These are phyloP conservation scores for Gossypioides kirkii DNA, from an alignment of 345 rosid genomes.

Conservation along the genomic window DNA sequence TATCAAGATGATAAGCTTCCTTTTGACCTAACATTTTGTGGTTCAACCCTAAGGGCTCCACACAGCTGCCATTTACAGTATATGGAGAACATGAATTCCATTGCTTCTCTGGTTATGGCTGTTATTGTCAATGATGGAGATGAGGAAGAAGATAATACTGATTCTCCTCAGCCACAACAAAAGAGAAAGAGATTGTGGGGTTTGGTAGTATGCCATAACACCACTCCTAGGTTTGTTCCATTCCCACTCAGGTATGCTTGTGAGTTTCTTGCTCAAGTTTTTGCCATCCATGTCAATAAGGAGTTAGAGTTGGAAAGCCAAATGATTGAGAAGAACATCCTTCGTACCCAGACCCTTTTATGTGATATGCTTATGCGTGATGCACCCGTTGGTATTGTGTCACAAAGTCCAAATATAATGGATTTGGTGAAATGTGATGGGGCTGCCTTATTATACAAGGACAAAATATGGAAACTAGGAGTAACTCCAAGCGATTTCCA, in stretches of 20 bases:
- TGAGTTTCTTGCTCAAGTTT: constrained; percentile 91
- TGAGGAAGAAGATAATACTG: constrained; percentile 46
- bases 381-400: constrained; percentile 81
- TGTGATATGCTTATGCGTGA: constrained; percentile 96
- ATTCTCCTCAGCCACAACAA: constrained; percentile 46
- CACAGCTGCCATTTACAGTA: constrained; percentile 89
- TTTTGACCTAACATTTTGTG: constrained; percentile 76
- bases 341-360: constrained; percentile 85
- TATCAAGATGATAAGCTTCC: constrained; percentile 88
- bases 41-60: constrained; percentile 92
- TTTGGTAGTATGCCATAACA: constrained; percentile 90
- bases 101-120: constrained; percentile 97
- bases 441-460: constrained; percentile 75
- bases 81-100: constrained; percentile 91
- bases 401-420: constrained; percentile 83
- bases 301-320: constrained; percentile 83
- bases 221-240: constrained; percentile 80
- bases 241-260: constrained; percentile 96
- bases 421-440: constrained; percentile 95
- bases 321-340: constrained; percentile 78
- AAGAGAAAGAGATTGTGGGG: constrained; percentile 94
- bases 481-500: constrained; percentile 67
- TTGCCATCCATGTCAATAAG: constrained; percentile 87
- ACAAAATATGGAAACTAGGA: constrained; percentile 64
- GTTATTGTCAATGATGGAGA: constrained; percentile 78